phyloP scores from a whole-genome alignment of 1,284 basidiomycete genomes.

The Stereum hirsutum region DNA sequence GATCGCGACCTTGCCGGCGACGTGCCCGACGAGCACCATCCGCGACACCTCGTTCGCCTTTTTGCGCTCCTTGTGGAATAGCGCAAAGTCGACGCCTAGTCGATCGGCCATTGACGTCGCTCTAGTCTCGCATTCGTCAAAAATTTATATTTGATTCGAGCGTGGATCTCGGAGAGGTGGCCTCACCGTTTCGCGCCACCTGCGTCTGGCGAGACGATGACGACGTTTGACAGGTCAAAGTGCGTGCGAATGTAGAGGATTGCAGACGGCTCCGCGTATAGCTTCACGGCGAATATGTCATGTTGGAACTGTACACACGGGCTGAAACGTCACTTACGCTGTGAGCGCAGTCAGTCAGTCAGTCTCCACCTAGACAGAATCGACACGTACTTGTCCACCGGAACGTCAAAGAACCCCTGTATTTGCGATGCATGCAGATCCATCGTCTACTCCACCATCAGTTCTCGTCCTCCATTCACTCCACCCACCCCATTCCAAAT shows the following conservation, averaged over 20 bases:
- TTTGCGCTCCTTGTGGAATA: constrained; percentile 99
- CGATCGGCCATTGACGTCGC: constrained; percentile 97
- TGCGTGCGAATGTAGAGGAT: constrained; percentile 93
- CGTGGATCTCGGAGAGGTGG: no score
- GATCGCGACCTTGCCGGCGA: constrained; percentile 90
- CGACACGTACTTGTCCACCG: constrained; percentile 91
- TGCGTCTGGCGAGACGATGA: constrained; percentile 98
- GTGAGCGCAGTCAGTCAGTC: constrained; percentile 11
- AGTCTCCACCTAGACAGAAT: constrained; percentile 5
- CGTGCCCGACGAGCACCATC: constrained; percentile 96
- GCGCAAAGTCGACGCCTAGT: constrained; percentile 94
- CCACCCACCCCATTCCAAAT: background rate
- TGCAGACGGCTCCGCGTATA: constrained; percentile 96
- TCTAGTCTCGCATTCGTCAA: constrained; percentile 32
- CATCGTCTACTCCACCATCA: constrained; percentile 69
- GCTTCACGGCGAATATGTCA: constrained; percentile 36
- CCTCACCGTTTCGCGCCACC: constrained; percentile 94
- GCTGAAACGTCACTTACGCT: constrained; percentile 40
- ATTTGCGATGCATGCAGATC: constrained; percentile 98
- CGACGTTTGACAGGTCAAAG: constrained; percentile 81
- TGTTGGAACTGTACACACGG: constrained; percentile 8
- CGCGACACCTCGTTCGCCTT: constrained; percentile 99
- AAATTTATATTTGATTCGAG: no score
- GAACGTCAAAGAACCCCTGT: constrained; percentile 99
- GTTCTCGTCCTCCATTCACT: background rate